Evolutionary conservation across 805 yeast species (phyloP), one percentile per base, ranked within the genome.

Genomic region (Middelhovenomyces tepae): DNA sequence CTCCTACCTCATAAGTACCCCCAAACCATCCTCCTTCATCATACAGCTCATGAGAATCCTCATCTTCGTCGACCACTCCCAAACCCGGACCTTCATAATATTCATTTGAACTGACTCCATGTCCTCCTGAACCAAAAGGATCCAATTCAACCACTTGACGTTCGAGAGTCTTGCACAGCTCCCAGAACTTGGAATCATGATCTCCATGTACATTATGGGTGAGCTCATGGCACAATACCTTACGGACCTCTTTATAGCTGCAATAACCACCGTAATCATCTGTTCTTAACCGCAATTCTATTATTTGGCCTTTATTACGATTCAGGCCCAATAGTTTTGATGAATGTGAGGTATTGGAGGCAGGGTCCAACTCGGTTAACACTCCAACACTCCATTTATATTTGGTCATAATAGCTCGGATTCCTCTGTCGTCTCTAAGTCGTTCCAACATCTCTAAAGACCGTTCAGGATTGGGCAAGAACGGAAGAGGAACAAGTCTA

Each of bases 291-390:
- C 65, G 51, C 20, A 60, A 47, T 34, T 52, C 51, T 19, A 60
- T 60, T 22, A 42, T 48, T 38, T 55, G 46, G 9, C 65, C 65
- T 18, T 32, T 35, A 37, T 54, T 53, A 22, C 49, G 36, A 35
- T 60, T 60, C 11, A 55, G 44, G 2, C 65, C 65, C 17, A 60
- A 44, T 4, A 43, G 31, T 29, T 50, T 45, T 8, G 44, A 33
- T 24, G 42, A 36, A 17, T 41, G 51, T 8, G 46, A 35, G 5
- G 64, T 57, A 41, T 57, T 55, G 4, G 56, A 39, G 4, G 59
- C 53, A 1, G 65, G 65, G 31, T 60, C 65, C 18, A 60, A 48
- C 34, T 60, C 65, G 1, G 62, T 47, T 20, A 60, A 39, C 6
- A 53, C 37, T 1, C 60, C 58, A 5, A 60, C 62, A 5, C 43